These are phyloP conservation scores for Pyrenophora tritici-repentis DNA, from an alignment of 2,329 filamentous ascomycete species.

Conservation along the genomic window DNA sequence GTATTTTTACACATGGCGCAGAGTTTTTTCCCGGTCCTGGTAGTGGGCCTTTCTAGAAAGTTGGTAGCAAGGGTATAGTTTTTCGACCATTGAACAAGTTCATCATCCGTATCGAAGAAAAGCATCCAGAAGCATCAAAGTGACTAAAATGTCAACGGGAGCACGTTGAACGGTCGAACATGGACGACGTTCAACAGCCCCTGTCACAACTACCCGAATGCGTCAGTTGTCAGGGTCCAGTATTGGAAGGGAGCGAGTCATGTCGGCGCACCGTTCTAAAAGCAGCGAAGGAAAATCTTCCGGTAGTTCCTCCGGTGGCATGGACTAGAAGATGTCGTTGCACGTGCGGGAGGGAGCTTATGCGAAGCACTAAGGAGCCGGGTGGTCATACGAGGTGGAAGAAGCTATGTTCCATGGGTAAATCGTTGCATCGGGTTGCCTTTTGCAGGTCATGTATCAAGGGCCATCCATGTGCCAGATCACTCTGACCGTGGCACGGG, in stretches of 20 bases:
- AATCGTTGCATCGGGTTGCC: slow-evolving; percentile 7
- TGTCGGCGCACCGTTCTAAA: slow-evolving; percentile 1
- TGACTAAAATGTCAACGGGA: slow-evolving; percentile 7
- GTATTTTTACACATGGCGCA: slow-evolving; percentile 2
- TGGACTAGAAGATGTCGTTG: slow-evolving; percentile 6
- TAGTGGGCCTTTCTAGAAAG: slow-evolving; percentile 6
- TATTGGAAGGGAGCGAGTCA: slow-evolving; percentile 7
- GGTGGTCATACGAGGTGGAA: slow-evolving; percentile 6
- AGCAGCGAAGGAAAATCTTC: slow-evolving; percentile 8
- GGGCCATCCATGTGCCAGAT: slow-evolving; percentile 7
- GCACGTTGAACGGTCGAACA: slow-evolving; percentile 6
- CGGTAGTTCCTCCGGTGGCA: slow-evolving; percentile 14
- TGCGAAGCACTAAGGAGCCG: neutral
- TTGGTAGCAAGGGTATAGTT: slow-evolving; percentile 19
- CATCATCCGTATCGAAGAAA: slow-evolving; percentile 6
- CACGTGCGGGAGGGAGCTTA: slow-evolving; percentile 10
- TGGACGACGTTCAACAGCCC: slow-evolving; percentile 4
- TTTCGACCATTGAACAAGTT: slow-evolving; percentile 12
- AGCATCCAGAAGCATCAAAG: slow-evolving; percentile 6
- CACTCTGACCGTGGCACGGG: slow-evolving; percentile 8
- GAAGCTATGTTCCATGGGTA: slow-evolving; percentile 7
- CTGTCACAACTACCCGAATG: slow-evolving; percentile 4
- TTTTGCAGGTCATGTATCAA: slow-evolving; percentile 8
- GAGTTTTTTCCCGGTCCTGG: slow-evolving; percentile 1
- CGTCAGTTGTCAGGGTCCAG: slow-evolving; percentile 1